Conservation (phyloP, 352 stramenopile species). For the Hyaloperonospora brassicae region DNA sequence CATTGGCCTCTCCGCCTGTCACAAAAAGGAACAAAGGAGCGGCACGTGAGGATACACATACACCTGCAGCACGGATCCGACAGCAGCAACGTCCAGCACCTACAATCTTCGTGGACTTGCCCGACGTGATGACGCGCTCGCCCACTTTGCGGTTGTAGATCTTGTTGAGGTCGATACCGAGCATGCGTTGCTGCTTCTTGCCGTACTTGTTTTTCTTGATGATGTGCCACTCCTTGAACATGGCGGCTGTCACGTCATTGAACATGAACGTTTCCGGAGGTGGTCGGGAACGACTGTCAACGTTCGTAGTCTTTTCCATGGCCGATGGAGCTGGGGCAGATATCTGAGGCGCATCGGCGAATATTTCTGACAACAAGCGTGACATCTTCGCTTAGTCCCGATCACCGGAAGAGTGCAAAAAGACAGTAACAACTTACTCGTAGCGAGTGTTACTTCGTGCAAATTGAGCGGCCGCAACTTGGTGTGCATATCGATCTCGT, state of each 20-base stretch:
- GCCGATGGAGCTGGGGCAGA: conserved; percentile 52
- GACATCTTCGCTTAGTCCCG: conserved; percentile 4
- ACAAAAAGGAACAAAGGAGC: conserved; percentile 3
- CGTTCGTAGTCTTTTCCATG: conserved; percentile 55
- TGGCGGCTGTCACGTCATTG: conserved; percentile 83
- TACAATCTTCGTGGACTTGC: conserved; percentile 86
- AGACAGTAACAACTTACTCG: conserved; percentile 42
- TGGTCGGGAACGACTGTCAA: conserved; percentile 60
- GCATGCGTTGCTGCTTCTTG: conserved; percentile 84
- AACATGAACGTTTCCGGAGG: conserved; percentile 87
- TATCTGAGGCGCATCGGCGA: conserved; percentile 75
- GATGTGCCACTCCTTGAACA: conserved; percentile 88
- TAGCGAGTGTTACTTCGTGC: conserved; percentile 80
- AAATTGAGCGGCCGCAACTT: conserved; percentile 76
- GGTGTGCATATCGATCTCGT: conserved; percentile 85
- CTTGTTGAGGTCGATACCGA: conserved; percentile 85
- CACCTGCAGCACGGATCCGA: neutral
- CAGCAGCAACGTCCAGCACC: conserved; percentile 19
- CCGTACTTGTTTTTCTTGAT: conserved; percentile 90
- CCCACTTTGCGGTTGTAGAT: conserved; percentile 88
- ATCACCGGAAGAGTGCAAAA: neutral
- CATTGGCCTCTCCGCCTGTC: conserved; percentile 75
- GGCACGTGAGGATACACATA: neutral
- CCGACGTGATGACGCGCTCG: conserved; percentile 83
- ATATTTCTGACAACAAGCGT: conserved; percentile 53